phyloP scores from a whole-genome alignment of 148 eudicot species.

The Drosera capensis region DNA sequence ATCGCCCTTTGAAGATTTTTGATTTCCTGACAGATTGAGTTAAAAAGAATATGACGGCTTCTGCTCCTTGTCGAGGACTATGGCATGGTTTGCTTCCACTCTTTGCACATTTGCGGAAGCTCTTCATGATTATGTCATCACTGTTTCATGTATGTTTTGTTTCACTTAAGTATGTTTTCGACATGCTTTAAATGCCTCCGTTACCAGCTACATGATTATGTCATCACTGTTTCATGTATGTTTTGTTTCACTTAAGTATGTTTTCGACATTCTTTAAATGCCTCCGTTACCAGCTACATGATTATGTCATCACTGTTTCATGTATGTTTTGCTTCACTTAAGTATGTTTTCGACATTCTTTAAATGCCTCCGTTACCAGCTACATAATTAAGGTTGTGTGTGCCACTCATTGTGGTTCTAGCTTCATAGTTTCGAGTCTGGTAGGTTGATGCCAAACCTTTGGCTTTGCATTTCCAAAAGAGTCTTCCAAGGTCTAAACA shows the following conservation, averaged over 20 bases:
- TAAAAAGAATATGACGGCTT: constrained; percentile 61
- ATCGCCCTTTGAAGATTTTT: no score
- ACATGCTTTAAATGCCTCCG: no score
- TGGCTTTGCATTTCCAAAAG: no score
- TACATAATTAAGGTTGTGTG: constrained; percentile 33
- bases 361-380: no score
- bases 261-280: no score
- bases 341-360: not conserved
- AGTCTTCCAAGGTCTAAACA: no score
- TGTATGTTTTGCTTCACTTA: constrained; percentile 24
- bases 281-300: no score
- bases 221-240: constrained; percentile 48
- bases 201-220: constrained; percentile 32
- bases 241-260: constrained; percentile 5
- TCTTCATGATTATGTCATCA: constrained; percentile 30
- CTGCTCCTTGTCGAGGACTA: constrained; percentile 49
- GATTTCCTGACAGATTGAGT: constrained; percentile 55
- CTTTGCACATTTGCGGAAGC: constrained; percentile 47
- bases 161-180: not conserved
- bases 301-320: constrained; percentile 38
- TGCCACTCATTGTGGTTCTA: no score
- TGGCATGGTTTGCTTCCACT: constrained; percentile 62
- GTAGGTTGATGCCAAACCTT: no score
- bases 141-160: constrained; percentile 43
- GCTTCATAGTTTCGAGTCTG: no score